Percentiles rank a stretch among this genome's conserved stretches.
Conservation (phyloP, 768 basidiomycete species). For the Boletus barrowsii region DNA sequence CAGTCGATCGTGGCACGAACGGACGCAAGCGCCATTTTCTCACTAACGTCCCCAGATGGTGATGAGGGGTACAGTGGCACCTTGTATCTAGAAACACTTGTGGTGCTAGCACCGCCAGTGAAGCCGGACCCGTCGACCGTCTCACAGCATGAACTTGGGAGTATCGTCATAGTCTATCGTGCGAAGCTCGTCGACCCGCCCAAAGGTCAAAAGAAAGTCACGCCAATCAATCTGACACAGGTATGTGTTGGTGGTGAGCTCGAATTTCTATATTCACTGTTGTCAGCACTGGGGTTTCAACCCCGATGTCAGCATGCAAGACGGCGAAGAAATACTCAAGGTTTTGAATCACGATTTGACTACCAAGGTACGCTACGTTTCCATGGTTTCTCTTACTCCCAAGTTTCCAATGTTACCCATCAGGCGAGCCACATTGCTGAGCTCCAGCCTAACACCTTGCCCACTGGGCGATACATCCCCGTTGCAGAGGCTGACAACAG, state of each 20-base stretch:
- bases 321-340: slow-evolving; percentile 39
- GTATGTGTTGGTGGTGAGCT: slow-evolving; percentile 38
- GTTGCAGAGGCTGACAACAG: slow-evolving; percentile 40
- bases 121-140: slow-evolving; percentile 24
- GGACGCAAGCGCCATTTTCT: slow-evolving; percentile 47
- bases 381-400: not conserved
- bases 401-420: not conserved
- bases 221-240: slow-evolving; percentile 76
- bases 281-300: slow-evolving; percentile 81
- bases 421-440: slow-evolving; percentile 57
- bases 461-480: slow-evolving; percentile 50
- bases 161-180: slow-evolving; percentile 64
- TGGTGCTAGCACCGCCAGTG: slow-evolving; percentile 44
- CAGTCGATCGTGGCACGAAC: slow-evolving; percentile 36
- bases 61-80: slow-evolving; percentile 72
- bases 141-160: slow-evolving; percentile 54
- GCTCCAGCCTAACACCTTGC: slow-evolving; percentile 46
- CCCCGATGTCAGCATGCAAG: slow-evolving; percentile 61
- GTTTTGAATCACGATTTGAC: slow-evolving; percentile 50
- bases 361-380: slow-evolving; percentile 33
- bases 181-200: slow-evolving; percentile 54
- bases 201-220: slow-evolving; percentile 44
- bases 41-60: slow-evolving; percentile 55
- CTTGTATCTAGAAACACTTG: slow-evolving; percentile 53
- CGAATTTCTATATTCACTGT: not conserved